Evolutionary conservation across 257 asterid genomes (phyloP).

Genomic region (Petrea volubilis): DNA sequence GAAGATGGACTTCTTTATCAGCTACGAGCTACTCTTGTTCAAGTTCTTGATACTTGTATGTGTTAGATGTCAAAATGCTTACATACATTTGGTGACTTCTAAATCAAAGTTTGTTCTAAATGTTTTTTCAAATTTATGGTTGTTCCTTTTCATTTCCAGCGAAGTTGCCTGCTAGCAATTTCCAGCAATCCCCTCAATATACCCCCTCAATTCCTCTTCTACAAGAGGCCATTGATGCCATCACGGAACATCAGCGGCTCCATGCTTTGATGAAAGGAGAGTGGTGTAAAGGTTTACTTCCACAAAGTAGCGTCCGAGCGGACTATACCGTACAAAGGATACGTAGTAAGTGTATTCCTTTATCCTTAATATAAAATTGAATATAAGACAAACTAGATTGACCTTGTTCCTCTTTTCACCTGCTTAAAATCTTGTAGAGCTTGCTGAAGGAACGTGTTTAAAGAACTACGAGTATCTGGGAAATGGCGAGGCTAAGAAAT

Average conservation of each 20-base stretch:
- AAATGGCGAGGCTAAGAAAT: constrained; percentile 77
- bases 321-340: constrained; percentile 80
- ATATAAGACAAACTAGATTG: not conserved
- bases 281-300: constrained; percentile 93
- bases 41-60: constrained; percentile 69
- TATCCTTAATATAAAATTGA: constrained; percentile 5
- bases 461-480: constrained; percentile 91
- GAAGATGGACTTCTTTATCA: constrained; percentile 92
- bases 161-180: constrained; percentile 45
- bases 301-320: constrained; percentile 74
- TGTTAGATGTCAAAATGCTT: constrained; percentile 28
- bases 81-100: not conserved
- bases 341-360: constrained; percentile 50
- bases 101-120: constrained; percentile 6
- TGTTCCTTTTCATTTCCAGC: constrained; percentile 42
- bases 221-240: constrained; percentile 85
- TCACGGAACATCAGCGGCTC: constrained; percentile 93
- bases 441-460: constrained; percentile 93
- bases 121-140: not conserved
- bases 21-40: constrained; percentile 73
- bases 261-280: constrained; percentile 89
- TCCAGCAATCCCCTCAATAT: constrained; percentile 66
- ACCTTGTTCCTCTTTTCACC: constrained; percentile 21
- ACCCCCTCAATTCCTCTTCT: constrained; percentile 52
- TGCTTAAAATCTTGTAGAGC: constrained; percentile 49